phyloP scores from a whole-genome alignment of 1,284 basidiomycete species.

The Xerocomus tenax region DNA sequence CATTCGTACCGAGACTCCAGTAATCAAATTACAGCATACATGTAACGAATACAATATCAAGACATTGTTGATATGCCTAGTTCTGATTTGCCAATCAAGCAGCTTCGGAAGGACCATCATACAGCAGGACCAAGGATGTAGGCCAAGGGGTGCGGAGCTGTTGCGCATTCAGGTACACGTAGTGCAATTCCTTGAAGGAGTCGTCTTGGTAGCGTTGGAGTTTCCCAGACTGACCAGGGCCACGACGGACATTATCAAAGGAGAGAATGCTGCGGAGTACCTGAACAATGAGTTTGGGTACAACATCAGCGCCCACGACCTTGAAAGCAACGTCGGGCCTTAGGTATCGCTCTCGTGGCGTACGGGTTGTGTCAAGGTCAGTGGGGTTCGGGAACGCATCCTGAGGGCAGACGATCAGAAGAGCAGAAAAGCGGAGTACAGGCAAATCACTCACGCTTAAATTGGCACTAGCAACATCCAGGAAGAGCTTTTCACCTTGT shows the following conservation, averaged over 20 bases:
- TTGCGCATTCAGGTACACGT: slow-evolving; percentile 41
- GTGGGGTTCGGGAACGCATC: slow-evolving; percentile 45
- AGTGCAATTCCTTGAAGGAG: slow-evolving; percentile 29
- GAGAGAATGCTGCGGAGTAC: slow-evolving; percentile 45
- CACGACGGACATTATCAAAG: slow-evolving; percentile 44
- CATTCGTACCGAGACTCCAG: too few relatives aligned
- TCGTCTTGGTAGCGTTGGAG: slow-evolving; percentile 40
- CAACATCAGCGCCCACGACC: slow-evolving; percentile 50
- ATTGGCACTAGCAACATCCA: slow-evolving; percentile 52
- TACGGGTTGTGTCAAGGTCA: slow-evolving; percentile 40
- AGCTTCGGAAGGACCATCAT: slow-evolving; percentile 20
- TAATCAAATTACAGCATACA: background rate
- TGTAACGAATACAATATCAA: slow-evolving; percentile 10
- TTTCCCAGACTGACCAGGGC: slow-evolving; percentile 44
- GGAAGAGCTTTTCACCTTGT: slow-evolving; percentile 47
- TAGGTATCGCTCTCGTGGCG: slow-evolving; percentile 42
- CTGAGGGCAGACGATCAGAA: slow-evolving; percentile 24
- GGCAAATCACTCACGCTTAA: slow-evolving; percentile 36
- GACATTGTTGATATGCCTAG: background rate
- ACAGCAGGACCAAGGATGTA: slow-evolving; percentile 41
- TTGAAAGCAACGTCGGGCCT: slow-evolving; percentile 48
- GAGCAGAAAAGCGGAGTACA: background rate
- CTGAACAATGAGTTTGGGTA: slow-evolving; percentile 45
- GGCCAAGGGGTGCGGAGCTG: slow-evolving; percentile 46
- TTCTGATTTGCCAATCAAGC: background rate